These are phyloP conservation scores for Epichloe hybrida DNA, from an alignment of 2,329 filamentous ascomycete species.

Conservation along the genomic window DNA sequence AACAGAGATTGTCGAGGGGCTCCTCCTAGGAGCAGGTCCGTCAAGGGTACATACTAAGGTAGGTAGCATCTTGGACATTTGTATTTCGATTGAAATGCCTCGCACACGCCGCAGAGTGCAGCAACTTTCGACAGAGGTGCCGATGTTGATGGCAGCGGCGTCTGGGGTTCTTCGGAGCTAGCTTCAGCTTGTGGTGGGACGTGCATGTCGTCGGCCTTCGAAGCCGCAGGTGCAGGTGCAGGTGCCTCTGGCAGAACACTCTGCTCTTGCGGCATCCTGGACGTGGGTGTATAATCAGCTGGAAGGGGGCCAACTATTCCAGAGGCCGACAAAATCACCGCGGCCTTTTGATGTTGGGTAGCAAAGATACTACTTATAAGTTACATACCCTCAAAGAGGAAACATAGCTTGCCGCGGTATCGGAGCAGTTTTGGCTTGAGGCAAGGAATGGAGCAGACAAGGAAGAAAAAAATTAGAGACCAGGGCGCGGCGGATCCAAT, in stretches of 20 bases:
- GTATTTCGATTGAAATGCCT: constrained; percentile 40
- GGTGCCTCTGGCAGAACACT: background rate
- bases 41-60: constrained; percentile 38
- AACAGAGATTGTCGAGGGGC: too few relatives aligned
- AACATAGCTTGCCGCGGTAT: background rate
- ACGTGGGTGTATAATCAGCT: background rate
- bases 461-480: background rate
- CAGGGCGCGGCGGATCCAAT: background rate
- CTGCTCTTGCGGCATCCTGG: constrained; percentile 3
- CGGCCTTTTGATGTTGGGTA: too few relatives aligned
- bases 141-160: background rate
- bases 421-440: background rate
- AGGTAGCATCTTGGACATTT: constrained; percentile 47
- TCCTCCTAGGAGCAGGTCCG: background rate
- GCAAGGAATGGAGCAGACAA: background rate
- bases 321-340: too few relatives aligned
- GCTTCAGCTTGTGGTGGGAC: background rate
- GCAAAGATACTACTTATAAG: too few relatives aligned
- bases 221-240: background rate
- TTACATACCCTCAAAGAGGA: background rate
- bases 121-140: constrained; percentile 2
- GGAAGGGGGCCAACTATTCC: background rate
- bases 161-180: background rate
- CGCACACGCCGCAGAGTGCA: constrained; percentile 38
- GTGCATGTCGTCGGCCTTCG: background rate